Evolutionary conservation across 2,329 filamentous ascomycete genomes (phyloP), one percentile per base, ranked within the genome.

Genomic region (Colletotrichum limetticola): DNA sequence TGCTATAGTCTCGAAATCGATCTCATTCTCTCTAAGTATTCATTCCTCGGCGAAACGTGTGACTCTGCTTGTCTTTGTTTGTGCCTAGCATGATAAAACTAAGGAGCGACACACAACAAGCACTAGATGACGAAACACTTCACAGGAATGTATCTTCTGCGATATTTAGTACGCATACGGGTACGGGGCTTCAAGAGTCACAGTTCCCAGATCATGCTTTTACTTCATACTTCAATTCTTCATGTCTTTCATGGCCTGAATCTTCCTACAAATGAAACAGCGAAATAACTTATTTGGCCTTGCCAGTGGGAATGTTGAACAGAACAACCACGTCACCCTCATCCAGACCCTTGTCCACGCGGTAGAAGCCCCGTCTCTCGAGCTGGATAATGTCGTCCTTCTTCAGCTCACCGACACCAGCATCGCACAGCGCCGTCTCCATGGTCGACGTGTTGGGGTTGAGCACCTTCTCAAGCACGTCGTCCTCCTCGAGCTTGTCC

Each of bases 361-460:
- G 89, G 86, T 94, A 98, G 85, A 94, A 98, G 1, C 95, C 96
- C 83, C 96, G 95, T 74, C 96, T 90, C 87, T 98, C 96, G 58
- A 98, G 93, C 86, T 98, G 97, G 77, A 98, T 95, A 75, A 98
- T 96, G 78, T 98, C 95, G 79, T 95, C 94, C 81, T 91, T 92
- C 88, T 95, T 95, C 58, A 98, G 86, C 74, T 91, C 87, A 0
- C 89, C 88, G 1, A 97, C 92, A 78, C 95, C 97, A 79, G 91
- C 92, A 79, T 98, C 96, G 30, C 94, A 95, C 66, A 94, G 81
- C 1, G 93, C 94, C 76, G 93, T 89, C 65, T 92, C 92, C 83
- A 92, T 91, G 70, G 90, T 91, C 79, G 94, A 92, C 0, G 95
- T 97, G 67, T 91, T 86, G 28, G 91, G 89, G 81, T 92, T 97